phyloP scores from a whole-genome alignment of 2,329 filamentous ascomycete species.

The Aspergillus sp. region DNA sequence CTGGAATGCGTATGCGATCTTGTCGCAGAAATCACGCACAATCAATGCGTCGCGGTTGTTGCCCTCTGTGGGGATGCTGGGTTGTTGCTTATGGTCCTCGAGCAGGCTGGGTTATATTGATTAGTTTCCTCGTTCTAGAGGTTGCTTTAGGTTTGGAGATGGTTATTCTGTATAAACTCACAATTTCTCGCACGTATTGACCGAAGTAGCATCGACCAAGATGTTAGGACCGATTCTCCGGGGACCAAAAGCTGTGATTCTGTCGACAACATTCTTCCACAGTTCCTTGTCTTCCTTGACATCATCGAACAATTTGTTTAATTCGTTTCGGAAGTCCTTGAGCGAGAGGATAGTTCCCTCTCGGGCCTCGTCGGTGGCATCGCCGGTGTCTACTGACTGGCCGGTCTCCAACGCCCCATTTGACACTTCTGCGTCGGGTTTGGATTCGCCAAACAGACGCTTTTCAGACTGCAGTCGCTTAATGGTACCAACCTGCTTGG shows the following conservation, averaged over 20 bases:
- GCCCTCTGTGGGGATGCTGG: constrained; percentile 17
- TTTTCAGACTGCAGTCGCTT: constrained; percentile 73
- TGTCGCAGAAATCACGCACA: constrained; percentile 74
- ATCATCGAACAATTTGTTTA: constrained; percentile 61
- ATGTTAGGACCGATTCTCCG: constrained; percentile 81
- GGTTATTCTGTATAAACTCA: constrained; percentile 40
- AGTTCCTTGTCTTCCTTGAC: constrained; percentile 68
- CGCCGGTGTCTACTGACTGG: constrained; percentile 41
- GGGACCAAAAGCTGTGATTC: constrained; percentile 87
- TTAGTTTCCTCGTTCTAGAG: neutral
- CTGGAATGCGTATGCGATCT: constrained; percentile 90
- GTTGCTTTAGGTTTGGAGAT: neutral
- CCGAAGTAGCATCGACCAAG: constrained; percentile 74
- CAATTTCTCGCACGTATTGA: constrained; percentile 67
- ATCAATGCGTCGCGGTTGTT: constrained; percentile 23
- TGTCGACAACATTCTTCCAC: constrained; percentile 73
- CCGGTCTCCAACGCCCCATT: constrained; percentile 37
- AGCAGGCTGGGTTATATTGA: constrained; percentile 25
- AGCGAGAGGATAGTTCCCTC: constrained; percentile 62
- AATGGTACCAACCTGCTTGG: constrained; percentile 73
- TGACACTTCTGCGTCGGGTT: constrained; percentile 28
- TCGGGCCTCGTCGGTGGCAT: constrained; percentile 49
- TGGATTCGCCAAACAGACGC: constrained; percentile 46
- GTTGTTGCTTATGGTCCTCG: constrained; percentile 30
- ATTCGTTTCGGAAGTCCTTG: constrained; percentile 70